A percentile compares a stretch with the other conserved stretches of the same genome.
These are phyloP conservation scores for Lentinus tigrinus DNA, from an alignment of 768 basidiomycete species.

Conservation along the genomic window DNA sequence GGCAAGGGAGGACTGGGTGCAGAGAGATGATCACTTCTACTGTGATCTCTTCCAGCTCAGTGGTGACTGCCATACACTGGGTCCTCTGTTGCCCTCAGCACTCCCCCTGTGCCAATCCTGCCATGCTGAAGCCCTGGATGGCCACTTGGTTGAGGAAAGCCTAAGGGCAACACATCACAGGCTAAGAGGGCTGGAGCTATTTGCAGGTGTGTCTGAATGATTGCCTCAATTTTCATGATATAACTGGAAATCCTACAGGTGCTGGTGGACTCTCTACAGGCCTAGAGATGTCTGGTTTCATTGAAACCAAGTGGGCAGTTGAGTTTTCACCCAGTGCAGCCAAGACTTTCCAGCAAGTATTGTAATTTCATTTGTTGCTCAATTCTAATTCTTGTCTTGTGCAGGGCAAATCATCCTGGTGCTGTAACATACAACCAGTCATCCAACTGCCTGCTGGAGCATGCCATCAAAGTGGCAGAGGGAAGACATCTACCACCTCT, in stretches of 20 bases:
- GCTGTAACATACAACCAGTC: conserved; percentile 65
- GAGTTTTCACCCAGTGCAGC: conserved; percentile 67
- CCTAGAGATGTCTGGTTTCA: conserved; percentile 56
- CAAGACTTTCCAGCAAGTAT: conserved; percentile 55
- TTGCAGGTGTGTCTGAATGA: conserved; percentile 48
- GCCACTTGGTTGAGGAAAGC: conserved; percentile 18
- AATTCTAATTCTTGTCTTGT: neutral
- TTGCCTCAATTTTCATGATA: neutral
- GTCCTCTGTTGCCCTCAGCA: neutral
- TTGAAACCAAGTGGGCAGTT: conserved; percentile 67
- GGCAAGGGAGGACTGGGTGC: conserved; percentile 44
- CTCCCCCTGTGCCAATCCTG: neutral
- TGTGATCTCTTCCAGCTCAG: conserved; percentile 36
- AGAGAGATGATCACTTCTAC: conserved; percentile 60
- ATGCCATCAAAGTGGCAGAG: conserved; percentile 49
- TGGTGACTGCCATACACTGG: neutral
- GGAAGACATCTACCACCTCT: conserved; percentile 42
- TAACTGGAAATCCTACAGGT: conserved; percentile 38
- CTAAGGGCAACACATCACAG: conserved; percentile 40
- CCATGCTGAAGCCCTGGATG: neutral
- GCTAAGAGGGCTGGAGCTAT: conserved; percentile 64
- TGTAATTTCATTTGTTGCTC: neutral
- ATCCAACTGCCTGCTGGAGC: conserved; percentile 55
- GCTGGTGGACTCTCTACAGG: conserved; percentile 76
- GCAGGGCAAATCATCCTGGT: conserved; percentile 64